Percentiles rank a stretch among this genome's conserved stretches.
Evolutionary conservation across 495 filamentous ascomycete genomes (phyloP).

Genomic region (Talaromyces stipitatus): DNA sequence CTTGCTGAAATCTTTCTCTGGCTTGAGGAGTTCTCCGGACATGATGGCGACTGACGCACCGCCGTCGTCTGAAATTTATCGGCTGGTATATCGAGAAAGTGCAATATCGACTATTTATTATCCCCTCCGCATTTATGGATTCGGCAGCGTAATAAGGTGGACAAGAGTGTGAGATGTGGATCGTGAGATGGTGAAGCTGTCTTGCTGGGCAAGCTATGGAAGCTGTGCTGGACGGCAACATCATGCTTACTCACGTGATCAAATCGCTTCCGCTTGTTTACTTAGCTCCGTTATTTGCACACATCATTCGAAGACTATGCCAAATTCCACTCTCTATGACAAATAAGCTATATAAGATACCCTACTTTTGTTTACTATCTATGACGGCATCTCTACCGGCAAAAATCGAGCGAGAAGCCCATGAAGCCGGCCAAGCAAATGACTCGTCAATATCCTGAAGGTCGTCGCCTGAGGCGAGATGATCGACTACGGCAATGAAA

Average conservation of each 20-base stretch:
- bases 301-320: too few relatives aligned
- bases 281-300: too few relatives aligned
- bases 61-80: conserved; percentile 2
- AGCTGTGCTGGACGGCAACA: not conserved
- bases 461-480: not conserved
- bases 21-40: conserved; percentile 56
- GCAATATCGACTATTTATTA: not conserved
- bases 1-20: conserved; percentile 76
- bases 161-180: not conserved
- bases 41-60: conserved; percentile 35
- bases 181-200: not conserved
- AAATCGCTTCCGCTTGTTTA: not conserved
- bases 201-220: not conserved
- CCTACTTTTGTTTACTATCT: not conserved
- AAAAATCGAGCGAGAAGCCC: not conserved
- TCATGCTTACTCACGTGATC: not conserved
- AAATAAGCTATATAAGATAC: not conserved
- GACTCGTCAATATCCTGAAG: not conserved
- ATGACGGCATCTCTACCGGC: not conserved
- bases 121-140: not conserved
- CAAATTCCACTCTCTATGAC: too few relatives aligned
- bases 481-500: conserved; percentile 14
- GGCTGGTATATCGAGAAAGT: not conserved
- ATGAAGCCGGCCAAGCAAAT: not conserved
- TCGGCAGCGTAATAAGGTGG: not conserved